phyloP scores from a whole-genome alignment of 2,329 filamentous ascomycete genomes.

The Colletotrichum lini region DNA sequence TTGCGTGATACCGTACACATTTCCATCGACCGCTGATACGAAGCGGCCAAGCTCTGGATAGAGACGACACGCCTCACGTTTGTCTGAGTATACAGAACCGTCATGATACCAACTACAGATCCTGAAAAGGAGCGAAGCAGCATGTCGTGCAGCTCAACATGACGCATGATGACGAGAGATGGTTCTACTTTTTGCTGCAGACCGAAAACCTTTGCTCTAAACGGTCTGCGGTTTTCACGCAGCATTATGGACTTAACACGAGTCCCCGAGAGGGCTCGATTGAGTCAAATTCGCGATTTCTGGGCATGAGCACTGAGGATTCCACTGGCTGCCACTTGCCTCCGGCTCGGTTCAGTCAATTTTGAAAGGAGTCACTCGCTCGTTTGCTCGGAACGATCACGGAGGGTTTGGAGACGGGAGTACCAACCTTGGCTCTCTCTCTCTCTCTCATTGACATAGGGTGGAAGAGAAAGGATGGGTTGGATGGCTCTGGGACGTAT shows the following conservation, averaged over 20 bases:
- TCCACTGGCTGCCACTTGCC: background rate
- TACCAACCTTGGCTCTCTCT: background rate
- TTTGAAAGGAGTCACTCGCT: constrained; percentile 14
- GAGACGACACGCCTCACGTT: background rate
- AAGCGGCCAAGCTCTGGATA: constrained; percentile 1
- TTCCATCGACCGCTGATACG: background rate
- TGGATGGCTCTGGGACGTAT: constrained; percentile 26
- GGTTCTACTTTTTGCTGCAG: constrained; percentile 15
- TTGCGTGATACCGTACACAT: background rate
- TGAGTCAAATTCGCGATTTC: constrained; percentile 12
- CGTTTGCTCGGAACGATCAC: constrained; percentile 22
- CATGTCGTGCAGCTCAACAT: constrained; percentile 5
- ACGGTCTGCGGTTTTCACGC: constrained; percentile 5
- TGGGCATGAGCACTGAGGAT: constrained; percentile 11
- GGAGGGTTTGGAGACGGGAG: constrained; percentile 1
- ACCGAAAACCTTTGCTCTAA: background rate
- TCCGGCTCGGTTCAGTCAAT: background rate
- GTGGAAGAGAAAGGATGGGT: background rate
- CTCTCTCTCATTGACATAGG: background rate
- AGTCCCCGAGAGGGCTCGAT: background rate
- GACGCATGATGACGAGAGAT: constrained; percentile 21
- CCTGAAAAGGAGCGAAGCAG: background rate
- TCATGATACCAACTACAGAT: background rate
- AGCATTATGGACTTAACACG: constrained; percentile 3
- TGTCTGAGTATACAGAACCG: constrained; percentile 21